phyloP scores from a whole-genome alignment of 805 yeast species.

The Clavispora asparagi region DNA sequence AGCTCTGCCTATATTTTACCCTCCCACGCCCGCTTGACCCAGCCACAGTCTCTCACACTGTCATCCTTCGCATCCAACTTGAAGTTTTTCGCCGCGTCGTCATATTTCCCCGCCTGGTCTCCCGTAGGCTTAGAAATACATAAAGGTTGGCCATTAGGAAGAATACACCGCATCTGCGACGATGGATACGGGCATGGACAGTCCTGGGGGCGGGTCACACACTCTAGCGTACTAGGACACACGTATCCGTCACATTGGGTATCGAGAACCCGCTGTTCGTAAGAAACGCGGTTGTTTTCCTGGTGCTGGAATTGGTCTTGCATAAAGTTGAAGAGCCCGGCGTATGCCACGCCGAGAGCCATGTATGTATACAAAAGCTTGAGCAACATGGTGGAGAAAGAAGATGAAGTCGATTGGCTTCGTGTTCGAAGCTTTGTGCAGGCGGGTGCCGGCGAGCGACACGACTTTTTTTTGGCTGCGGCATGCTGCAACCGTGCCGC shows the following conservation, averaged over 20 bases:
- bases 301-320: slow-evolving; percentile 10
- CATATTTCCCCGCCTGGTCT: slow-evolving; percentile 26
- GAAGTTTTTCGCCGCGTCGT: slow-evolving; percentile 40
- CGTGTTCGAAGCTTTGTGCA: background rate
- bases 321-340: slow-evolving; percentile 34
- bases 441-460: background rate
- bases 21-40: slow-evolving; percentile 70
- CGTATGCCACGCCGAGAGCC: slow-evolving; percentile 17
- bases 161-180: slow-evolving; percentile 73
- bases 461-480: background rate
- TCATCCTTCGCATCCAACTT: slow-evolving; percentile 47
- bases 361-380: slow-evolving; percentile 4
- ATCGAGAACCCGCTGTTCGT: slow-evolving; percentile 34
- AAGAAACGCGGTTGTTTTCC: slow-evolving; percentile 15
- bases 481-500: background rate
- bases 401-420: background rate
- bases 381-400: slow-evolving; percentile 3
- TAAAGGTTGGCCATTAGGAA: slow-evolving; percentile 65
- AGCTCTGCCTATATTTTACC: slow-evolving; percentile 33
- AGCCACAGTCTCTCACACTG: slow-evolving; percentile 70
- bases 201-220: slow-evolving; percentile 63
- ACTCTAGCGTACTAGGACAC: slow-evolving; percentile 77
- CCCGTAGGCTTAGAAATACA: slow-evolving; percentile 82
- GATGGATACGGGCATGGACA: slow-evolving; percentile 92
- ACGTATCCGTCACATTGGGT: slow-evolving; percentile 58